Base-by-base conservation (phyloP, 495 filamentous ascomycete genomes). In the Staphylotrichum longicolle region DNA sequence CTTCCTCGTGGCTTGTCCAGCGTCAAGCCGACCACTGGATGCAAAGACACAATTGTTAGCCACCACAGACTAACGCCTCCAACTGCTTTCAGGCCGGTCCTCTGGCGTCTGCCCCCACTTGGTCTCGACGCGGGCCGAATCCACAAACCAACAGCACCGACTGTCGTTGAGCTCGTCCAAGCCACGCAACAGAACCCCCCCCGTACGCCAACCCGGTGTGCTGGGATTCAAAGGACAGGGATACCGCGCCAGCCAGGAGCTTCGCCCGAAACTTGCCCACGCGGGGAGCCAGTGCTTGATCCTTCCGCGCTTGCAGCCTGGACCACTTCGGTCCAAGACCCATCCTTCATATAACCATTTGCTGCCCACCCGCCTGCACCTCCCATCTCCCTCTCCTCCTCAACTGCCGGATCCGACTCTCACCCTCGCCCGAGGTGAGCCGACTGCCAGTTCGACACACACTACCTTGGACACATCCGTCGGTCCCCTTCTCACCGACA, bases 271-370 rank as follows among this genome's bases (percentile, higher is more conserved):
- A 56, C 45, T 12, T 46, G 40, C 35, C 52, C 54, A 53, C 65
- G 63, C 63, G 63, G 63, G 59, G 65, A 66, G 49, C 59, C 61
- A 49, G 45, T 52, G 55, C 56, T 65, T 54, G 58, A 66, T 61
- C 59, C 67, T 66, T 34, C 60, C 55, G 63, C 66, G 65, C 67
- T 61, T 66, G 51, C 53, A 44, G 60, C 58, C 54, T 40, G 61
- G 60, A 59, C 50, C 54, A 47, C 47, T 62, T 57, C 27, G 47
- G 41, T 62, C 48, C 52, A 15, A 62, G 30, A 56, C 57, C 59
- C 64, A 66, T 60, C 37, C 65, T 68, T 76, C 74, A 74, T 77
- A 77, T 76, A 77, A 70, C 63, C 65, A 58, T 71, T 70, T 50
- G 57, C 44, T 57, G 7, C 72, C 73, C 73, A 63, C 63, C 69